Percentiles rank a stretch among this genome's conserved stretches.
Evolutionary conservation across 2,329 filamentous ascomycete genomes (phyloP).

Genomic region (Thelonectria olida): DNA sequence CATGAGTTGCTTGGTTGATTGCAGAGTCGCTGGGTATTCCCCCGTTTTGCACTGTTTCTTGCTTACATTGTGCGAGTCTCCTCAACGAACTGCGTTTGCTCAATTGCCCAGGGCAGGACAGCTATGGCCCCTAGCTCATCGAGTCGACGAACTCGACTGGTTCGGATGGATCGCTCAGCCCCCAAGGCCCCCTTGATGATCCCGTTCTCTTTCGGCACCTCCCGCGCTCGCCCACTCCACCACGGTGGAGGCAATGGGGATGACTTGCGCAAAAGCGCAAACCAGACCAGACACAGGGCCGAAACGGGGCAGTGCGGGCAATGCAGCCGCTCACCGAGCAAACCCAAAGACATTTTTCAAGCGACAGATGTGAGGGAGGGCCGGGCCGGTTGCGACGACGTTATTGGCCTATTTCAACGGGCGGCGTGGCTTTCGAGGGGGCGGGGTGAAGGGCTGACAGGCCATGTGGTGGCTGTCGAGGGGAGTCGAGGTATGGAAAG

Average conservation of each 20-base stretch:
- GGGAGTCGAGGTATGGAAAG: no score
- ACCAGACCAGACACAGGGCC: no score
- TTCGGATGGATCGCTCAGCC: not conserved
- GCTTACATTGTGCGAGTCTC: not conserved
- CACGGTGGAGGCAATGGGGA: not conserved
- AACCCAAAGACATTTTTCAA: no score
- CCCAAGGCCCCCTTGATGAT: not conserved
- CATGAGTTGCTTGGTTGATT: not conserved
- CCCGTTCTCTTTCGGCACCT: not conserved
- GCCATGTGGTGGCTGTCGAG: not conserved
- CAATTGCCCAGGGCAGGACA: no score
- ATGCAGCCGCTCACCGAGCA: not conserved
- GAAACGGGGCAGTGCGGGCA: not conserved
- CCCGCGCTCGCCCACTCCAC: not conserved
- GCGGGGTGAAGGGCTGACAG: not conserved
- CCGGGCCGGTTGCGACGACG: not conserved
- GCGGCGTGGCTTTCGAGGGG: not conserved
- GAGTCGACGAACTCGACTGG: not conserved
- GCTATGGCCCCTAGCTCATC: not conserved
- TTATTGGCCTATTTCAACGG: slow-evolving; percentile 1
- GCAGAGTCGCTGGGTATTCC: not conserved
- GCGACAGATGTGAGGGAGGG: slow-evolving; percentile 11
- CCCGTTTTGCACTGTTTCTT: slow-evolving; percentile 6
- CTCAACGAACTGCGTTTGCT: not conserved
- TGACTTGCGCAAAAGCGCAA: slow-evolving; percentile 7